Evolutionary conservation across 345 rosid genomes (phyloP).

Genomic region (Carallia pectinifolia): DNA sequence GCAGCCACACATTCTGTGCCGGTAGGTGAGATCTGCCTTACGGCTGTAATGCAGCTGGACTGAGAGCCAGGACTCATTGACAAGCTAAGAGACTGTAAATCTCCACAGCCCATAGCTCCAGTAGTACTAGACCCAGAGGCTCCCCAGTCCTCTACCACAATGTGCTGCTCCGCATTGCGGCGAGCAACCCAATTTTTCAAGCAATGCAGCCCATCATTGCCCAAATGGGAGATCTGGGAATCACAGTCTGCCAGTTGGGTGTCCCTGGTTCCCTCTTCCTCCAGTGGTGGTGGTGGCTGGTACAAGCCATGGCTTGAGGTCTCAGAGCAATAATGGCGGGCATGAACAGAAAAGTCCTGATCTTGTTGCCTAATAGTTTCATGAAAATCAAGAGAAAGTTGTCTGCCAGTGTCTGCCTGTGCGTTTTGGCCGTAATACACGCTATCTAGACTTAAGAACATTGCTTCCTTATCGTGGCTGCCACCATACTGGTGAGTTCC

Average conservation of each 20-base stretch:
- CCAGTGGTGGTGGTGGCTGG: slow-evolving; percentile 18
- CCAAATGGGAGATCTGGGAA: slow-evolving; percentile 33
- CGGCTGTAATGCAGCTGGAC: slow-evolving; percentile 42
- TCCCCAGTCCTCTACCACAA: slow-evolving; percentile 19
- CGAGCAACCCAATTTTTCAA: slow-evolving; percentile 42
- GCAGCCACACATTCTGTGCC: slow-evolving; percentile 30
- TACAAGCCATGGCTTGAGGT: slow-evolving; percentile 33
- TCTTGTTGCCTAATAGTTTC: slow-evolving; percentile 33
- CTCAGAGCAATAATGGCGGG: slow-evolving; percentile 33
- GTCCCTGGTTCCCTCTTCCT: slow-evolving; percentile 32
- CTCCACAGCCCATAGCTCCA: slow-evolving; percentile 31
- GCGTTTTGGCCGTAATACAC: slow-evolving; percentile 39
- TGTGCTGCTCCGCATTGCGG: slow-evolving; percentile 37
- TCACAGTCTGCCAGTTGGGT: slow-evolving; percentile 28
- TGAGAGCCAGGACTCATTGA: slow-evolving; percentile 55
- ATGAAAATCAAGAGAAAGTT: slow-evolving; percentile 34
- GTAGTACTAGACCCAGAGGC: slow-evolving; percentile 10
- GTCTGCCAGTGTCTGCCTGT: slow-evolving; percentile 27
- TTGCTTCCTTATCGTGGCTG: slow-evolving; percentile 37
- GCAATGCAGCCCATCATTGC: slow-evolving; percentile 29
- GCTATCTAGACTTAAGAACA: slow-evolving; percentile 50
- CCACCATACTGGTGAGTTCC: slow-evolving; percentile 35
- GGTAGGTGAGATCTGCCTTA: slow-evolving; percentile 34
- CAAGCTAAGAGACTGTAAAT: slow-evolving; percentile 44
- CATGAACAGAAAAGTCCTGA: slow-evolving; percentile 27